Base-by-base conservation (phyloP, 2,329 filamentous ascomycete species). In the Botrytis elliptica region DNA sequence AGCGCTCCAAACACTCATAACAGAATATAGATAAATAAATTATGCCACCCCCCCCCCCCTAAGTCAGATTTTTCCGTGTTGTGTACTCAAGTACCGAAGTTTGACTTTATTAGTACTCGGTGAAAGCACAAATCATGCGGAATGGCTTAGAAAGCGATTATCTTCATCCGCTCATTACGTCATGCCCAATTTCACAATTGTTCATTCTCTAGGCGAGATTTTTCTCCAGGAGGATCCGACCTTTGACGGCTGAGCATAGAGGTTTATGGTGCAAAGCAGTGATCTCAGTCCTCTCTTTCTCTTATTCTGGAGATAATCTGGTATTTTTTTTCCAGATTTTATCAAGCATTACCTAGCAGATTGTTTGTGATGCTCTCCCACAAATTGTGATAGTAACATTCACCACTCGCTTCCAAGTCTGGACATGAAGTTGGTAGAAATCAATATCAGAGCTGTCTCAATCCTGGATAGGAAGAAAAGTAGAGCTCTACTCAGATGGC, bases 381-480 rank as follows among this genome's bases (percentile, higher is more conserved):
- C 1, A n/a, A 1, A 5, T 29, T 3, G 12, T 16, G 25, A 4
- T 7, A 16, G 25, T 29, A 52, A 7, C 2, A 2, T n/a, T 16
- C 5, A 52, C 25, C 25, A 16, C 10, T 16, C 0, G 1, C 52
- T 8, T 55, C n/a, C 16, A 29, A 18, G 16, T 57, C 14, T 18
- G 25, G n/a, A 8, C 0, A 57, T 18, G 6, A 57, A 29, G 3
- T 46, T 46, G 42, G 0, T 44, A 2, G 22, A 2, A n/a, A 16
- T n/a, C 7, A 57, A 8, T 1, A 18, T 29, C n/a, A 57, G n/a
- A 57, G n/a, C 7, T 57, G n/a, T 7, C 52, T 57, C 14, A 33
- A 18, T 12, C 12, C n/a, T 33, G n/a, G 0, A 18, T 57, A 2
- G 0, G n/a, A 57, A 29, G 0, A 0, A 29, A 57, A 33, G n/a